phyloP scores from a whole-genome alignment of 345 rosid species.

The Ceriops decandra region DNA sequence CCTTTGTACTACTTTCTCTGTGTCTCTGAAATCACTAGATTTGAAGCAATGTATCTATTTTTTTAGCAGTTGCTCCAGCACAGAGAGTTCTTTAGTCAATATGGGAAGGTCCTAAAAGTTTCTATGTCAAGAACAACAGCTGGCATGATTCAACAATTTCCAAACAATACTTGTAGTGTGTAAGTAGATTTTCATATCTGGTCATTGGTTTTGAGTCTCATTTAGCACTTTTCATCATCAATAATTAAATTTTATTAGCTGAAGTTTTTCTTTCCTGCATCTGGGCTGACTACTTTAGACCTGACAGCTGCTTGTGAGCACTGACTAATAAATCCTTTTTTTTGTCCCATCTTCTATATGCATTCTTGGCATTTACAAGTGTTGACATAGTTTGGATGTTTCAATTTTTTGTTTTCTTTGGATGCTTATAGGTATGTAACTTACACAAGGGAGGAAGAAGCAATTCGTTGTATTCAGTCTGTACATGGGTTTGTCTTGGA shows the following conservation, averaged over 20 bases:
- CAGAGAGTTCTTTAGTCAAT: slow-evolving; percentile 80
- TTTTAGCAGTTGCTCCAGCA: slow-evolving; percentile 65
- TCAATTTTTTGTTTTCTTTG: background rate
- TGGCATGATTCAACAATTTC: slow-evolving; percentile 77
- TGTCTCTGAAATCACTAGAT: background rate
- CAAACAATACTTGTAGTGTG: slow-evolving; percentile 94
- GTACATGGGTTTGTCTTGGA: slow-evolving; percentile 91
- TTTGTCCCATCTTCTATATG: no score
- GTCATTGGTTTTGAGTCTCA: background rate
- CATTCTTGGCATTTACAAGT: no score
- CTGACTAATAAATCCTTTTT: no score
- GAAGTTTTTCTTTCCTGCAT: background rate
- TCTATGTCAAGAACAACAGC: slow-evolving; percentile 90
- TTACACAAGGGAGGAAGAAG: slow-evolving; percentile 81
- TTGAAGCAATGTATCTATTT: background rate
- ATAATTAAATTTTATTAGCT: background rate
- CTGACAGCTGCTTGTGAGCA: no score
- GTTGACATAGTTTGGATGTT: background rate
- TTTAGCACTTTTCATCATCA: background rate
- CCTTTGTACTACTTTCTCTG: background rate
- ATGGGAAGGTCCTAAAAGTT: slow-evolving; percentile 89
- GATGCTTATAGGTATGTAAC: slow-evolving; percentile 62
- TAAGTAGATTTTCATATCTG: slow-evolving; percentile 30
- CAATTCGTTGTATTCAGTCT: slow-evolving; percentile 82
- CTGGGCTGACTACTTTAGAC: no score